Evolutionary conservation across 805 yeast genomes (phyloP), one percentile per base, ranked within the genome.

Genomic region (Lachancea meyersii): DNA sequence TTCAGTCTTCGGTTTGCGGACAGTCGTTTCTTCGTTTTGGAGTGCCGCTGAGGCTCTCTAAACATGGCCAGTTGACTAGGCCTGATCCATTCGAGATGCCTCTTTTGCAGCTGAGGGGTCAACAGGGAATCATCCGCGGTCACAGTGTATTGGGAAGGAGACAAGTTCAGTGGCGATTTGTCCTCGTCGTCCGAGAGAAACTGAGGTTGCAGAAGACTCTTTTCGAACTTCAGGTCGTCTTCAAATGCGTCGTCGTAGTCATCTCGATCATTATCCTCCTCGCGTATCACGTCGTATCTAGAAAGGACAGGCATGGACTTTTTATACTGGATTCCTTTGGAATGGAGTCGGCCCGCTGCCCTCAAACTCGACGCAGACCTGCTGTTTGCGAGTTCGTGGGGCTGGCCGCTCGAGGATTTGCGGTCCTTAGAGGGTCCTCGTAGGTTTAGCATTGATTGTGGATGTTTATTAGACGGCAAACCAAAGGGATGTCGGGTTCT

Each of bases 381-480:
- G 35, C 63, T 60, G 40, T 48, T 56, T 18, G 55, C 52, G 24
- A 60, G 41, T 39, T 35, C 40, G 19, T 38, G 40, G 13, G 49
- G 26, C 17, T 41, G 20, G 10, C 21, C 38, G 19, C 32, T 26
- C 21, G 32, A 18, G 11, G 33, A 21, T 20, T 34, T 27, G 35
- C 27, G 23, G 6, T 18, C 23, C 22, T 19, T n/a, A 24, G 30
- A 28, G 28, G 7, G 16, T 16, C 36, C 39, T 32, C 60, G 54
- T 31, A 62, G 42, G 20, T 61, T 57, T 51, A 56, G 45, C 64
- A 61, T 60, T 0, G 66, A 61, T 31, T 55, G 53, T 2, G 62
- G 64, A 34, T 61, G 63, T 35, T 54, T 53, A 10, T 61, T 10
- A 14, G 16, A 34, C 6, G 39, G 28, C 7, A 7, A 22, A 19